phyloP scores from a whole-genome alignment of 2,329 filamentous ascomycete genomes.

The Amauroascus verrucosus region DNA sequence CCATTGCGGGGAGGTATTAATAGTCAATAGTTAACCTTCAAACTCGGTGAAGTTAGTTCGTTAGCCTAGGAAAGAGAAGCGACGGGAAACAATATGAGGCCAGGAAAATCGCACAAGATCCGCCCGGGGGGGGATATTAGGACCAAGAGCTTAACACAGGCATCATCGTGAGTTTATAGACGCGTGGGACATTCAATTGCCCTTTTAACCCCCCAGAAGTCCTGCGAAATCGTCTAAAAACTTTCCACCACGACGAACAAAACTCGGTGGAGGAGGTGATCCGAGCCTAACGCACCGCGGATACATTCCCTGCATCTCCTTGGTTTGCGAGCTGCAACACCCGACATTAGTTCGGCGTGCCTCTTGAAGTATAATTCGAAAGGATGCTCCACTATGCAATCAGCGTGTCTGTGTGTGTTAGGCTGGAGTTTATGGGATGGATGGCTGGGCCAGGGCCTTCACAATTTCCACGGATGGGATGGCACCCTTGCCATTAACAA shows the following conservation, averaged over 20 bases:
- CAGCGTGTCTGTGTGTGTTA: constrained; percentile 3
- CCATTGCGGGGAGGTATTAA: neutral
- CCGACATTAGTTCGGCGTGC: constrained; percentile 1
- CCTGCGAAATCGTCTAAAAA: neutral
- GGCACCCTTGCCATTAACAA: neutral
- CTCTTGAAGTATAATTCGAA: constrained; percentile 3
- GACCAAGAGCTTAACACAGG: neutral
- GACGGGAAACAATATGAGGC: neutral
- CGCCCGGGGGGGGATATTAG: neutral
- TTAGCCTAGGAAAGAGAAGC: too few relatives aligned
- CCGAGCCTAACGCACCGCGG: neutral
- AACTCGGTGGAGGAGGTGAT: constrained; percentile 1
- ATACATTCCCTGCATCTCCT: constrained; percentile 6
- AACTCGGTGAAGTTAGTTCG: neutral
- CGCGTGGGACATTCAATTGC: neutral
- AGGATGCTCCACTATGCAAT: neutral
- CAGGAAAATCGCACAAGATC: neutral
- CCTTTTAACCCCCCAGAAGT: neutral
- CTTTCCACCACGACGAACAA: neutral
- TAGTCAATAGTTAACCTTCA: too few relatives aligned
- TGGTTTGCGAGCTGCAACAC: constrained; percentile 5
- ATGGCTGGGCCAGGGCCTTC: neutral
- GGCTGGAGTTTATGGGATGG: constrained; percentile 3
- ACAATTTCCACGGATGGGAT: neutral
- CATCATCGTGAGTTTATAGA: neutral